Base-by-base conservation (phyloP, 2,329 filamentous ascomycete genomes). In the Cercospora sesami region DNA sequence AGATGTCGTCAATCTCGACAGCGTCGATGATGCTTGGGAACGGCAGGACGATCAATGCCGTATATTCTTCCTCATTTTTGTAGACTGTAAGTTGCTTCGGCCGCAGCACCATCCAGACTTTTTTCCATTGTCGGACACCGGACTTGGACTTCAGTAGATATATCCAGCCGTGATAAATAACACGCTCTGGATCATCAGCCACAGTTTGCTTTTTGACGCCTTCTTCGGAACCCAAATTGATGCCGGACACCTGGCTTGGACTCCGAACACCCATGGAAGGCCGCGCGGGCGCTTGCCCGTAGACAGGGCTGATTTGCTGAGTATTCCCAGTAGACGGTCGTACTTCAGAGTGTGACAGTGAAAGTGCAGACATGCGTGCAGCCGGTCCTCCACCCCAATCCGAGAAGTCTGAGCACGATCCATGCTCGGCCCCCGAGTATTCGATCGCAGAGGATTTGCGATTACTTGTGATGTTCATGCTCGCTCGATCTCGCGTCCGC, bases 91-190 rank as follows among this genome's bases (percentile, higher is more conserved):
- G 83, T 71, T 91, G 93, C 62, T 91, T 89, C 1, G 92, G 90
- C 33, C 95, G 91, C 62, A 99, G 85, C 0, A 98, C 95, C 12
- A 91, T 91, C 95, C 95, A 98, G 68, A 93, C 86, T 74, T 93
- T 90, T 83, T 97, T 97, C 95, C 95, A 99, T 76, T 96, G 91
- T 58, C 91, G 89, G 64, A 99, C 87, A 8, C 93, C 93, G 23
- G 90, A 86, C 75, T 93, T 94, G 69, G 90, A 91, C 74, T 92
- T 93, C 66, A 97, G 86, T 69, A 93, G 89, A 79, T 92, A 91
- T 33, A 98, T 87, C 85, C 93, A 94, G 62, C 94, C 94, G 77
- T 98, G 93, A 86, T 92, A 97, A 55, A 98, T 87, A n/a, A 98
- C 90, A 28, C 94, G 90, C 78, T 97, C 94, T 0, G 90, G 89